A percentile compares a stretch with the other conserved stretches of the same genome.
phyloP scores from a whole-genome alignment of 352 stramenopile genomes.

The Pythium dissimile region DNA sequence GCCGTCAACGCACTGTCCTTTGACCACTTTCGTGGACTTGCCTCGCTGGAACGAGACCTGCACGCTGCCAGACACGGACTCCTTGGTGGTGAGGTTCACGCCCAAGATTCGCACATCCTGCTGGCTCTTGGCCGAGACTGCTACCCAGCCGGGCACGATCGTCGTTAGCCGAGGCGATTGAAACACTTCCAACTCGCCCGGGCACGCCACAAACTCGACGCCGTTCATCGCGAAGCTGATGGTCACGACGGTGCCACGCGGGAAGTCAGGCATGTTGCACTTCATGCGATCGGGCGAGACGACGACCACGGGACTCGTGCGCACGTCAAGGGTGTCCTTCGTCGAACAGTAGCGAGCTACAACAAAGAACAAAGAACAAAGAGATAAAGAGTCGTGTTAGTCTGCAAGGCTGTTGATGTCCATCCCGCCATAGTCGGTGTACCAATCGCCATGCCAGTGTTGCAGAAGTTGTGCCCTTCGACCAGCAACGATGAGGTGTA shows the following conservation, averaged over 20 bases:
- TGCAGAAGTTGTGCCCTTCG: slow-evolving; percentile 48
- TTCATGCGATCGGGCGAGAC: slow-evolving; percentile 48
- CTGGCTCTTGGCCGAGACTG: slow-evolving; percentile 14
- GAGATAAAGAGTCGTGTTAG: too few relatives aligned
- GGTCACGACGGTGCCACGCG: slow-evolving; percentile 40
- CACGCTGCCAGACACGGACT: slow-evolving; percentile 9
- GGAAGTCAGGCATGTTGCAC: slow-evolving; percentile 58
- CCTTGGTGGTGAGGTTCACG: slow-evolving; percentile 51
- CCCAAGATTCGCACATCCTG: slow-evolving; percentile 32
- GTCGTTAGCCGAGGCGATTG: slow-evolving; percentile 53
- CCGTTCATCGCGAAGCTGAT: slow-evolving; percentile 64
- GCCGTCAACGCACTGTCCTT: slow-evolving; percentile 23
- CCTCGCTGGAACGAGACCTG: slow-evolving; percentile 44
- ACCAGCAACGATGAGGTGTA: slow-evolving; percentile 62
- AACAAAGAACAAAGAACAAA: background rate
- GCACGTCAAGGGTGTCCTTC: slow-evolving; percentile 29
- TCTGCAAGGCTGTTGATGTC: background rate
- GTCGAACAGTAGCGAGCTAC: slow-evolving; percentile 20
- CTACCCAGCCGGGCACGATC: slow-evolving; percentile 58
- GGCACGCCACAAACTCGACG: slow-evolving; percentile 52
- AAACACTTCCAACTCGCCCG: slow-evolving; percentile 49
- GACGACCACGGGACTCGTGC: slow-evolving; percentile 31
- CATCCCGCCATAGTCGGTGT: background rate
- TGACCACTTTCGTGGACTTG: slow-evolving; percentile 2
- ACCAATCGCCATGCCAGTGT: slow-evolving; percentile 50